These are phyloP conservation scores for Neonectria punicea DNA, from an alignment of 2,329 filamentous ascomycete species.

Conservation along the genomic window DNA sequence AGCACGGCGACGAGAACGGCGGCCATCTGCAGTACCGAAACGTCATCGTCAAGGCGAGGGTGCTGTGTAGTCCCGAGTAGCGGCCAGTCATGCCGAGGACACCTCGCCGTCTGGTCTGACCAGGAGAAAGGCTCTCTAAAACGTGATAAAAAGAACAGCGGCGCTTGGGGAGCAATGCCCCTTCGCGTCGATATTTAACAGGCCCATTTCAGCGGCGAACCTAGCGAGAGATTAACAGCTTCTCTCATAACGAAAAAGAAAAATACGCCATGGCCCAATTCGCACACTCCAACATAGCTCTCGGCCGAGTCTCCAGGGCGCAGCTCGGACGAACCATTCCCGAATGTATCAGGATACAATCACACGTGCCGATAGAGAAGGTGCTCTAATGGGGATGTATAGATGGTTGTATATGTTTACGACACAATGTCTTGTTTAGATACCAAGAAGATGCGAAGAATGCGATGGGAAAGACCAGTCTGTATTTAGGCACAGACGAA, in stretches of 20 bases:
- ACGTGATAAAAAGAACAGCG: not conserved
- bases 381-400: not conserved
- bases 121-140: not conserved
- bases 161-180: not conserved
- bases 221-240: not conserved
- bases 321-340: not conserved
- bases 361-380: not conserved
- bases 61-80: conserved; percentile 65
- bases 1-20: conserved; percentile 73
- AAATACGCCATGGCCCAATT: not conserved
- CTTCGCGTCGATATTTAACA: not conserved
- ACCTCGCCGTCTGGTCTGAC: not conserved
- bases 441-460: conserved; percentile 2
- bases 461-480: not conserved
- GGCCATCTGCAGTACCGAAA: conserved; percentile 70
- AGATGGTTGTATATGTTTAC: not conserved
- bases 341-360: not conserved
- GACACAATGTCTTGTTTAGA: conserved; percentile 4
- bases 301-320: not conserved
- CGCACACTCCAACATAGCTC: not conserved
- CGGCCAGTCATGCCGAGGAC: not conserved
- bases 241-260: not conserved
- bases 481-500: not conserved
- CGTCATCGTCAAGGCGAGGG: conserved; percentile 73
- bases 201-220: not conserved